These are phyloP conservation scores for Phaeosphaeria sp. DNA, from an alignment of 2,329 filamentous ascomycete genomes.

Conservation along the genomic window DNA sequence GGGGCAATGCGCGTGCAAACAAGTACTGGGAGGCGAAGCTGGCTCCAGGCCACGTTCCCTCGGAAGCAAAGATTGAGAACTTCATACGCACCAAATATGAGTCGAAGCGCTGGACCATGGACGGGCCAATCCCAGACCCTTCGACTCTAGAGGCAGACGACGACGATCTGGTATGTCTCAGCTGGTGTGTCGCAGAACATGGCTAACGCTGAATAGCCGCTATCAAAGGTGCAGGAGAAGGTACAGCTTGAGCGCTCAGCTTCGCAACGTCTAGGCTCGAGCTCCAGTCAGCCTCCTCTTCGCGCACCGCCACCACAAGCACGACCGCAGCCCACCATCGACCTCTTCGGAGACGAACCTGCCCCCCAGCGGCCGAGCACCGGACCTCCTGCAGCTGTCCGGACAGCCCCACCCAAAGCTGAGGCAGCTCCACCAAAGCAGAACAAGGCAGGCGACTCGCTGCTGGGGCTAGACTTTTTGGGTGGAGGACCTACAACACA, in stretches of 20 bases:
- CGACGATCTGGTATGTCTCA: slow-evolving; percentile 74
- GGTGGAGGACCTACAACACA: slow-evolving; percentile 73
- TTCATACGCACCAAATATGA: slow-evolving; percentile 99
- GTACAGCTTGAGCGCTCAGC: slow-evolving; percentile 70
- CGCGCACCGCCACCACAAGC: slow-evolving; percentile 40
- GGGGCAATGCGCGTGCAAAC: slow-evolving; percentile 96
- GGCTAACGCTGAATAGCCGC: slow-evolving; percentile 55
- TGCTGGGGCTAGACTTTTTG: slow-evolving; percentile 92
- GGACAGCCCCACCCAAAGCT: slow-evolving; percentile 68
- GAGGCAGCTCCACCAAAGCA: slow-evolving; percentile 65
- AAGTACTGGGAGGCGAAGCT: slow-evolving; percentile 98
- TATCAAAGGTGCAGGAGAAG: slow-evolving; percentile 73
- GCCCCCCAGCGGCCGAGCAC: slow-evolving; percentile 74
- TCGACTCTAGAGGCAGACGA: slow-evolving; percentile 80
- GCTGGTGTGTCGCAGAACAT: slow-evolving; percentile 24
- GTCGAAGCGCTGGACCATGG: slow-evolving; percentile 99
- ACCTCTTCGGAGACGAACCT: slow-evolving; percentile 83
- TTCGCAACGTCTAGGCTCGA: slow-evolving; percentile 57
- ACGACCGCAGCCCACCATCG: slow-evolving; percentile 58
- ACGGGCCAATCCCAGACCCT: slow-evolving; percentile 93
- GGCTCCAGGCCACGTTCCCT: slow-evolving; percentile 87
- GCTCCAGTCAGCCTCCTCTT: slow-evolving; percentile 29
- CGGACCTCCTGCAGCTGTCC: slow-evolving; percentile 64
- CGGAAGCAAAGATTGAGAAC: slow-evolving; percentile 98
- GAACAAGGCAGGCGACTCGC: slow-evolving; percentile 80